phyloP scores from a whole-genome alignment of 306 rosid species.

The Morella rubra region DNA sequence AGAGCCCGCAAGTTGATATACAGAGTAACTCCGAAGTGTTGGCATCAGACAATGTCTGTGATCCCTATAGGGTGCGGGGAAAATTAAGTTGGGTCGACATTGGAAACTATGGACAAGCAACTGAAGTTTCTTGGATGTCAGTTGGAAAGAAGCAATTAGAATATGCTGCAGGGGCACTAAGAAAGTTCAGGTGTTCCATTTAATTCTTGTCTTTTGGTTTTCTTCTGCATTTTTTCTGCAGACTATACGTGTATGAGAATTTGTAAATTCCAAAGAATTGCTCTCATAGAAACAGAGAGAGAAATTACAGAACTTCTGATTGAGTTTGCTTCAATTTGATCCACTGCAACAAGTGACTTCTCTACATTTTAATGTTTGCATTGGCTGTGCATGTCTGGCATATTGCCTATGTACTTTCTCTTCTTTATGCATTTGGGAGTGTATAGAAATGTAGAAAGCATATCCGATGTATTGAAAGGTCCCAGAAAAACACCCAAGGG shows the following conservation, averaged over 20 bases:
- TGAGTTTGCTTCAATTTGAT: neutral
- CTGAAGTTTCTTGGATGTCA: conserved; percentile 89
- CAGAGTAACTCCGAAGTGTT: conserved; percentile 54
- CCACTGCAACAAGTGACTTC: neutral
- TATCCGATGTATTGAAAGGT: neutral
- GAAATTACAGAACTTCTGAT: neutral
- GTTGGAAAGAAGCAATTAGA: conserved; percentile 81
- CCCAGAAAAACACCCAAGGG: neutral
- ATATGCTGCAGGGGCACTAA: conserved; percentile 71
- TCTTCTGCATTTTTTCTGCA: neutral
- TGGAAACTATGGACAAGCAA: conserved; percentile 62
- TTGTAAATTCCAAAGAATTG: neutral
- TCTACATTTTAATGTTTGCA: neutral
- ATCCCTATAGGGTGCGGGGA: conserved; percentile 68
- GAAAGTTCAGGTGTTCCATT: conserved; percentile 55
- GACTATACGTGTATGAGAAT: neutral
- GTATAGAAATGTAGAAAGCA: neutral
- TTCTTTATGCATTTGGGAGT: neutral
- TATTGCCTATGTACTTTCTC: neutral
- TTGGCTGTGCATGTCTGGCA: neutral
- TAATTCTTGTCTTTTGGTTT: neutral
- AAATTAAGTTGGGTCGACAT: conserved; percentile 68
- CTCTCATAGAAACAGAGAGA: neutral
- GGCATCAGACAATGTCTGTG: conserved; percentile 53
- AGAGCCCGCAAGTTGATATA: conserved; percentile 63